Conservation (phyloP, 805 yeast species). For the Hanseniaspora pseudoguilliermondii region DNA sequence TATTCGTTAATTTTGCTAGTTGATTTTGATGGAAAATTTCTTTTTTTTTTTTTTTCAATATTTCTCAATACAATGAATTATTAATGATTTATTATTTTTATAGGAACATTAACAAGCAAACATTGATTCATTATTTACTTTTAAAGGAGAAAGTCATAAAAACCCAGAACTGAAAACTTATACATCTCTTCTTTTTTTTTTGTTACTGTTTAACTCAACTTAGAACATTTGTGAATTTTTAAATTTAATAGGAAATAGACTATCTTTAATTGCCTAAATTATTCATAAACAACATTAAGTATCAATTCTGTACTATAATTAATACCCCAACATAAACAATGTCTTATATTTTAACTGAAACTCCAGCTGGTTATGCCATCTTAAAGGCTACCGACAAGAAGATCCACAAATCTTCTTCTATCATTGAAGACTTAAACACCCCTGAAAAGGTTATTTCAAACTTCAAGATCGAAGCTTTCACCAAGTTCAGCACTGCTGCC, state of each 20-base stretch:
- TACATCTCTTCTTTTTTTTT: neutral
- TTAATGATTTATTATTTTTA: neutral
- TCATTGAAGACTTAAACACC: slow-evolving; percentile 64
- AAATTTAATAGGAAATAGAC: neutral
- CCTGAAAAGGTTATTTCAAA: slow-evolving; percentile 78
- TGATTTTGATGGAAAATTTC: neutral
- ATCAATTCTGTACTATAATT: neutral
- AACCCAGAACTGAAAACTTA: neutral
- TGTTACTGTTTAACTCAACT: neutral
- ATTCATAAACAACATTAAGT: neutral
- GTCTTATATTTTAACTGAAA: slow-evolving; percentile 90
- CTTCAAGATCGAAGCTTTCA: slow-evolving; percentile 89
- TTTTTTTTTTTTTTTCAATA: neutral
- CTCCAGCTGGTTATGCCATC: slow-evolving; percentile 97
- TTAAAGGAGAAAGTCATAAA: slow-evolving; percentile 1
- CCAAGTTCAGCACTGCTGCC: slow-evolving; percentile 88
- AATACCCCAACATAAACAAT: slow-evolving; percentile 26
- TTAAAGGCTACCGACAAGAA: slow-evolving; percentile 96
- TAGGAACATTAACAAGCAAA: neutral
- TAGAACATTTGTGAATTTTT: neutral
- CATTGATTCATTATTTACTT: neutral
- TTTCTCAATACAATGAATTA: neutral
- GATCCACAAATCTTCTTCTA: slow-evolving; percentile 69
- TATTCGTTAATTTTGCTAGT: neutral
- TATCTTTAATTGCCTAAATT: neutral